Evolutionary conservation across 208 protist species (phyloP).

Genomic region (Zelonia costaricensis): DNA sequence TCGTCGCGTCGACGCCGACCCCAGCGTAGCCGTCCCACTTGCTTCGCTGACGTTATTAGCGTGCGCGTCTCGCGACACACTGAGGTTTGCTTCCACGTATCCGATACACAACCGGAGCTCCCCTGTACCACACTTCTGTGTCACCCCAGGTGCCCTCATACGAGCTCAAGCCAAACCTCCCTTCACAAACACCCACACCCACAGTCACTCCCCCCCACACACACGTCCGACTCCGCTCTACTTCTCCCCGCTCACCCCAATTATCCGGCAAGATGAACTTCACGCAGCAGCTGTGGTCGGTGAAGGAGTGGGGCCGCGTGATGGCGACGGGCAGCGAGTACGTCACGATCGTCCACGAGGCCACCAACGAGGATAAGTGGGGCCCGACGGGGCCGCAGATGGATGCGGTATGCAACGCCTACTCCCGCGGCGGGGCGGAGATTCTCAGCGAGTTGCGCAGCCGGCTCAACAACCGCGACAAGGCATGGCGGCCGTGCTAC

Average conservation of each 20-base stretch:
- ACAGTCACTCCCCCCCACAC: neutral
- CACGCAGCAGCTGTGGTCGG: conserved; percentile 64
- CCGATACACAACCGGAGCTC: no score
- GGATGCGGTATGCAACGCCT: conserved; percentile 78
- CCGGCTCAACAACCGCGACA: conserved; percentile 82
- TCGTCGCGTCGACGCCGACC: no score
- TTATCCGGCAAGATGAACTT: conserved; percentile 40
- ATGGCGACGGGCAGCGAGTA: conserved; percentile 73
- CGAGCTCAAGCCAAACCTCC: no score
- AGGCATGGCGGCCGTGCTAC: conserved; percentile 88
- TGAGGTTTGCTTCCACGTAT: no score
- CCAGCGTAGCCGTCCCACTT: no score
- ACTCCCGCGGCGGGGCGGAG: conserved; percentile 50
- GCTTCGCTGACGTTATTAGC: no score
- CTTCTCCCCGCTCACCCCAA: neutral
- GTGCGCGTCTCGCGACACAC: no score
- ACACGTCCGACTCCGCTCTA: neutral
- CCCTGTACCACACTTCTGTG: neutral
- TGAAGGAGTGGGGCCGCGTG: conserved; percentile 83
- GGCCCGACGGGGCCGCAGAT: conserved; percentile 88
- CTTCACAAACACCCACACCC: neutral
- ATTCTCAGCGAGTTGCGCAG: conserved; percentile 86
- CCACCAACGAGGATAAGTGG: conserved; percentile 91
- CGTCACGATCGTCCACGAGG: conserved; percentile 70
- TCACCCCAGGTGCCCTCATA: no score